Percentiles rank a stretch among this genome's conserved stretches.
Conservation (phyloP, 768 basidiomycete species). For the Punctularia strigosozonata region DNA sequence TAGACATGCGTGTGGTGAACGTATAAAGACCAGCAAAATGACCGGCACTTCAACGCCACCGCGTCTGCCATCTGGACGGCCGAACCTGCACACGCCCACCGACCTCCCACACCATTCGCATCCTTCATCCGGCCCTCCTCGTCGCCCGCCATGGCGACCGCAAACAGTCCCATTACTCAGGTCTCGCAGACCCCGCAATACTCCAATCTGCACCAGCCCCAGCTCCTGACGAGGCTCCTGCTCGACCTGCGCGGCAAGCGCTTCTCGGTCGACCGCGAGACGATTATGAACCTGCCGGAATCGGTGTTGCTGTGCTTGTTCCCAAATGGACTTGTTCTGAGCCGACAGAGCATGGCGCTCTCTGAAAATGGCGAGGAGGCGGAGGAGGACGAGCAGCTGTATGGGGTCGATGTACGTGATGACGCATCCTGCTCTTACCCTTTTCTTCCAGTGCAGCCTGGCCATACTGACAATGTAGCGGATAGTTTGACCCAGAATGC, state of each 20-base stretch:
- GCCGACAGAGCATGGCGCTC: conserved; percentile 68
- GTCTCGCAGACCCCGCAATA: conserved; percentile 52
- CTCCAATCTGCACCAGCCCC: conserved; percentile 60
- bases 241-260: conserved; percentile 87
- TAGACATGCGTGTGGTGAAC: no score
- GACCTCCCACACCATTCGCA: no score
- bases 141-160: no score
- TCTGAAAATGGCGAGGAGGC: conserved; percentile 65
- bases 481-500: conserved; percentile 92
- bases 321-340: conserved; percentile 92
- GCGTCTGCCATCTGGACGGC: no score
- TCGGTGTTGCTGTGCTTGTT: conserved; percentile 93
- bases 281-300: conserved; percentile 97
- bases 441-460: conserved; percentile 2
- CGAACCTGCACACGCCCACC: no score
- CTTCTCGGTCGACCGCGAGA: conserved; percentile 94
- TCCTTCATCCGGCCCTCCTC: no score
- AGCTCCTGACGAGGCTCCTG: conserved; percentile 77
- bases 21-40: no score
- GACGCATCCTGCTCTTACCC: conserved; percentile 3
- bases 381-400: conserved; percentile 86
- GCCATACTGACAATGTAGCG: conserved; percentile 7
- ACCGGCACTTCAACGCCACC: no score
- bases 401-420: conserved; percentile 84
- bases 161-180: conserved; percentile 45